Evolutionary conservation across 2,329 filamentous ascomycete genomes (phyloP), one percentile per base, ranked within the genome.

Genomic region (Colletotrichum australisinense): DNA sequence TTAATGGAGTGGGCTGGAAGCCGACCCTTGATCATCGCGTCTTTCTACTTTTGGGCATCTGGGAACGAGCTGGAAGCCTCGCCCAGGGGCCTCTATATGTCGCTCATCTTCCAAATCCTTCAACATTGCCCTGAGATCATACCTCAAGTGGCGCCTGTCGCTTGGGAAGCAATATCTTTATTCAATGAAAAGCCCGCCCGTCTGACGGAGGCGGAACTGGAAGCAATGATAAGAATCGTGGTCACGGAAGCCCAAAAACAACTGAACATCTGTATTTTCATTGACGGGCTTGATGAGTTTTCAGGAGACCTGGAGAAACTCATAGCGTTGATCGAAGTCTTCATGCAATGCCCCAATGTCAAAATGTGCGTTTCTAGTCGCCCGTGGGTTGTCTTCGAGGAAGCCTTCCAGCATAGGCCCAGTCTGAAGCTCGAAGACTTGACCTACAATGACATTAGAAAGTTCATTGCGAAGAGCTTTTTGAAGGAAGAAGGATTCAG

Each of bases 331-430:
- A 24, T 78, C n/a, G 35, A 22, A 1, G 52, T 11, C 2, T 22
- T 79, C 1, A 16, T 71, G 0, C 60, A 30, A 0, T 60, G 35
- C 1, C 22, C 56, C 0, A 55, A 76, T 32, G 64, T 80, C 63
- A 83, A 83, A 56, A 19, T 82, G 1, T 78, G 80, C 24, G 62
- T 81, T 1, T 79, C 81, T 1, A 82, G 80, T 55, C 75, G 81
- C 8, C 80, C 80, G 0, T 79, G 77, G 72, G 30, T 63, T 6
- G 77, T 69, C 3, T 79, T 77, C 32, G 62, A 75, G 8, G 59
- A 75, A 1, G 68, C 67, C 0, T 79, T 79, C 49, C 57, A 52
- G 0, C 12, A 58, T 0, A 7, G 56, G 1, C 67, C 73, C 0
- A 70, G 59, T 9, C 35, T 79, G 3, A 55, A 42, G 6, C 55